Base-by-base conservation (phyloP, 2,329 filamentous ascomycete species). In the Periconia digitata region DNA sequence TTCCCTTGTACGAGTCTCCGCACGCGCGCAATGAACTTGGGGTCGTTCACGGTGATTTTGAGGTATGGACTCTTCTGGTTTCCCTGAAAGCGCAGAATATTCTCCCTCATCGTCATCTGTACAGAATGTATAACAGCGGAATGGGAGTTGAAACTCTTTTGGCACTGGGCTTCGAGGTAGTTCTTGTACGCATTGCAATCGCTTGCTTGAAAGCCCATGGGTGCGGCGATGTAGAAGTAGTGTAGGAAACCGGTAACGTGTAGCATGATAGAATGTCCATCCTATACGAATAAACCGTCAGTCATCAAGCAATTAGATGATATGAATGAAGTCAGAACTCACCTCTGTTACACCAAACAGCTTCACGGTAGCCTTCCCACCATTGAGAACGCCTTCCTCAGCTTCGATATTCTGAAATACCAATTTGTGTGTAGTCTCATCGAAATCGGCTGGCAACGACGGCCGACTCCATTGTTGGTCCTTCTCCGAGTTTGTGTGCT, bases 191-290 rank as follows among this genome's bases (percentile, higher is more conserved):
- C 76, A 15, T 85, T 79, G 69, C 90, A 91, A 67, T 99, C 91
- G 36, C 85, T 80, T 39, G 84, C 84, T 22, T 83, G 83, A 70
- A 99, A 99, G 21, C 84, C 82, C 8, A 92, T 76, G 0, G 94
- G 94, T 0, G 95, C 94, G 8, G 90, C 87, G 39, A 97, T 85
- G 64, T 96, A 99, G 47, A 99, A 84, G 68, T 99, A 99, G 70
- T 99, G 94, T 59, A 90, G 86, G 73, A 99, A 99, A 65, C 91
- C 90, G 15, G 89, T 96, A 54, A 99, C 92, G 70, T 99, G 94
- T 12, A 99, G 79, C 71, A 99, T 83, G 34, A 96, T 90, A 3
- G 94, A 99, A 72, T 99, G 87, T 45, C 94, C 94, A 36, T 71
- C 72, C 79, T 84, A 50, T 21, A 16, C 7, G 24, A 10, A 6